These are phyloP conservation scores for Agarophyton chilense DNA, from an alignment of 23 red algal genomes.

Conservation along the genomic window DNA sequence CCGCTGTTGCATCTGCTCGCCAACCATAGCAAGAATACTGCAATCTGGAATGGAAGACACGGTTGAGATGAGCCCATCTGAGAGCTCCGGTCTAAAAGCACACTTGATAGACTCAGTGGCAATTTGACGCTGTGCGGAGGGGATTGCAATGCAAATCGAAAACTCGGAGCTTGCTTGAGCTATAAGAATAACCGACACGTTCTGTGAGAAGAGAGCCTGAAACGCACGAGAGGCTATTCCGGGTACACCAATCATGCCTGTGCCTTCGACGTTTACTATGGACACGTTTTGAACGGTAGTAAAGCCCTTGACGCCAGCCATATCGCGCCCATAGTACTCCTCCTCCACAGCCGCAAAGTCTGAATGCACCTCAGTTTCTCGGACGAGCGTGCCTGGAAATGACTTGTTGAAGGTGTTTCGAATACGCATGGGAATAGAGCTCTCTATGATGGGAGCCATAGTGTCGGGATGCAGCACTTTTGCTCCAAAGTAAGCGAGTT, in stretches of 20 bases:
- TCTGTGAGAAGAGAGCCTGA: slow-evolving; percentile 73
- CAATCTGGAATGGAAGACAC: slow-evolving; percentile 72
- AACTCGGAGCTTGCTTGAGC: slow-evolving; percentile 96
- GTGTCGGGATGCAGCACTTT: slow-evolving; percentile 95
- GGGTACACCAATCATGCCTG: slow-evolving; percentile 99
- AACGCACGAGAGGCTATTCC: slow-evolving; percentile 92
- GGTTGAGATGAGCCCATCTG: slow-evolving; percentile 84
- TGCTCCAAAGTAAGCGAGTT: slow-evolving; percentile 99
- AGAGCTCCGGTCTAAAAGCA: slow-evolving; percentile 91
- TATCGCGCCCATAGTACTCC: slow-evolving; percentile 9
- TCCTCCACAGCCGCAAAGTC: neutral
- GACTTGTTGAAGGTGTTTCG: slow-evolving; percentile 79
- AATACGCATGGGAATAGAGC: slow-evolving; percentile 84
- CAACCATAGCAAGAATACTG: slow-evolving; percentile 96
- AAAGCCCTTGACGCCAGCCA: slow-evolving; percentile 95
- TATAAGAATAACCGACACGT: slow-evolving; percentile 89
- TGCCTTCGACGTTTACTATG: slow-evolving; percentile 94
- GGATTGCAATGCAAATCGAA: slow-evolving; percentile 93
- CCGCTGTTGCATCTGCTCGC: slow-evolving; percentile 94
- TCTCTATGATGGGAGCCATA: slow-evolving; percentile 85
- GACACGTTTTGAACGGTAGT: slow-evolving; percentile 91
- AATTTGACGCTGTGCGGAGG: slow-evolving; percentile 60
- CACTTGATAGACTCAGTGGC: slow-evolving; percentile 67
- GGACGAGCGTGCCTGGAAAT: slow-evolving; percentile 67
- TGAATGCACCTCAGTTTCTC: neutral